A percentile compares a stretch with the other conserved stretches of the same genome.
Evolutionary conservation across 768 basidiomycete species (phyloP).

Genomic region (Phlebiopsis gigantea): DNA sequence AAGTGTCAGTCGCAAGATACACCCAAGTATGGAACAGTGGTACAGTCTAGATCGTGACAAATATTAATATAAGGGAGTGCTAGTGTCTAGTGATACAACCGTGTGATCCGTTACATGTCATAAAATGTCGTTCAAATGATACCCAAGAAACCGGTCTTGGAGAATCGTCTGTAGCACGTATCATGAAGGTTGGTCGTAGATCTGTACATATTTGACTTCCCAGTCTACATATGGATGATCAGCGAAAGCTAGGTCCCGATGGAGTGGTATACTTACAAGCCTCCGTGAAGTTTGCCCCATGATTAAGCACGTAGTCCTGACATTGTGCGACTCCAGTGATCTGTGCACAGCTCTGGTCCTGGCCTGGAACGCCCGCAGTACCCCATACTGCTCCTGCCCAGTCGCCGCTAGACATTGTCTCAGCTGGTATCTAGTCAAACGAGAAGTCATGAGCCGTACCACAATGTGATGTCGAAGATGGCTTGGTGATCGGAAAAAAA

Average conservation of each 20-base stretch:
- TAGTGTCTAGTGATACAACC: neutral
- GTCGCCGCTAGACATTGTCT: constrained; percentile 53
- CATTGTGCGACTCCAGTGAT: constrained; percentile 81
- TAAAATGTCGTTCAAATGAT: neutral
- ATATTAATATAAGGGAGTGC: neutral
- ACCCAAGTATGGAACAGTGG: too few species aligned
- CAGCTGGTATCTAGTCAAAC: constrained; percentile 6
- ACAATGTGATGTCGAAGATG: constrained; percentile 84
- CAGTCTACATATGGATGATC: constrained; percentile 47
- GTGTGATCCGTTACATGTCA: neutral
- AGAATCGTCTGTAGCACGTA: neutral
- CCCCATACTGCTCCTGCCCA: constrained; percentile 84
- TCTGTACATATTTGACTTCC: constrained; percentile 73
- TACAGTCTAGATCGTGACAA: neutral
- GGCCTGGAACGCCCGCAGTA: constrained; percentile 70
- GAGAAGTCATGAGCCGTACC: constrained; percentile 38
- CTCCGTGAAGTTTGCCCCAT: constrained; percentile 62
- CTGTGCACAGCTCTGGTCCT: constrained; percentile 81
- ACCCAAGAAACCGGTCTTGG: neutral
- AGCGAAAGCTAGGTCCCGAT: neutral
- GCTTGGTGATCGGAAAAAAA: constrained; percentile 73
- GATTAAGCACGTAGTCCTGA: constrained; percentile 65
- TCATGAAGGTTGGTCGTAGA: constrained; percentile 49
- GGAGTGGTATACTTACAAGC: constrained; percentile 57
- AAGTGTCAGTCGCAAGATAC: too few species aligned